These are phyloP conservation scores for Candida anglica DNA, from an alignment of 805 yeast species.

Conservation along the genomic window DNA sequence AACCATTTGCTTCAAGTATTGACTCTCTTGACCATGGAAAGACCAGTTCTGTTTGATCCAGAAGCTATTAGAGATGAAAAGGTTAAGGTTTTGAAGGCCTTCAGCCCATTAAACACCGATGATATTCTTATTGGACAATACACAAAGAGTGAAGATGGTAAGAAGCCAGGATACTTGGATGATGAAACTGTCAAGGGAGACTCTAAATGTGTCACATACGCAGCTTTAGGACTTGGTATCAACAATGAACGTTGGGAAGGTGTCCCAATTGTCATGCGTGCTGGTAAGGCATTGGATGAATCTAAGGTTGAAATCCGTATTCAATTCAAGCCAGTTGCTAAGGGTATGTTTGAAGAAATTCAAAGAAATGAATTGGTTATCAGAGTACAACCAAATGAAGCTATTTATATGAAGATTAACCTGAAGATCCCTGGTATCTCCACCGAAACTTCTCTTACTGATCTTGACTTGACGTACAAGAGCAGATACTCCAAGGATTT, in stretches of 20 bases:
- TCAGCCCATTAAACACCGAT: slow-evolving; percentile 59
- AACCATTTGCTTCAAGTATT: slow-evolving; percentile 92
- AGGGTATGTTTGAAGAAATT: slow-evolving; percentile 75
- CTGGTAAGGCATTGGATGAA: slow-evolving; percentile 95
- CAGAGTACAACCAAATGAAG: slow-evolving; percentile 92
- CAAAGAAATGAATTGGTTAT: slow-evolving; percentile 92
- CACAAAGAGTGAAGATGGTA: slow-evolving; percentile 75
- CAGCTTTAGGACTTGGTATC: slow-evolving; percentile 76
- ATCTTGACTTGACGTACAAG: slow-evolving; percentile 83
- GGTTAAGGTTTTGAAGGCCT: slow-evolving; percentile 84
- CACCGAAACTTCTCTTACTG: slow-evolving; percentile 77
- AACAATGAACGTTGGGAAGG: slow-evolving; percentile 98
- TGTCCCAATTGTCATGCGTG: slow-evolving; percentile 92
- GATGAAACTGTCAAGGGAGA: slow-evolving; percentile 82
- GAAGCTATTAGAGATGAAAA: slow-evolving; percentile 96
- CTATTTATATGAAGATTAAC: slow-evolving; percentile 89
- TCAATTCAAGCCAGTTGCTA: slow-evolving; percentile 83
- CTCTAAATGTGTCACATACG: slow-evolving; percentile 89
- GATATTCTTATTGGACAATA: slow-evolving; percentile 88
- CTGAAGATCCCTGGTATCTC: slow-evolving; percentile 91
- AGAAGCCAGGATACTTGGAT: slow-evolving; percentile 86
- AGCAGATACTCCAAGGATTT: slow-evolving; percentile 73
- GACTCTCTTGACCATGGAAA: slow-evolving; percentile 90
- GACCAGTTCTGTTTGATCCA: slow-evolving; percentile 87
- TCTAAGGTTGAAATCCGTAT: slow-evolving; percentile 93